These are phyloP conservation scores for Prunus yedoensis DNA, from an alignment of 331 rosid genomes.

Conservation along the genomic window DNA sequence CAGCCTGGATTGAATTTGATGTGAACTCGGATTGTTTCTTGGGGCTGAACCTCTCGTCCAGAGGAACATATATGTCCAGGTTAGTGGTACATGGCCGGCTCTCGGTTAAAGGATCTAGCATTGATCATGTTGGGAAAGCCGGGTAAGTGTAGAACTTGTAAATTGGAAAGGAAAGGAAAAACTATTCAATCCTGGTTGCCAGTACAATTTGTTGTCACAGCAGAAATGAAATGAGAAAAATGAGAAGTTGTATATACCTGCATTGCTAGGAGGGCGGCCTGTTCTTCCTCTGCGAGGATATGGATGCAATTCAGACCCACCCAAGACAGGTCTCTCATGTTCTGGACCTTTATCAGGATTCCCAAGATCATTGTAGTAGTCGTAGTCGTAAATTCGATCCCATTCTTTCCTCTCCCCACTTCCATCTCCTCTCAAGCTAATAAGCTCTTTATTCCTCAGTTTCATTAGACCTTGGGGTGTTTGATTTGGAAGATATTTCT, in stretches of 20 bases:
- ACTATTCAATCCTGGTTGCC: background rate
- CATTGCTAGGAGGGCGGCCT: slow-evolving; percentile 28
- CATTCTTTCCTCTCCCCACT: slow-evolving; percentile 62
- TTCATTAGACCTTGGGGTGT: slow-evolving; percentile 53
- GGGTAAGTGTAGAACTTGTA: background rate
- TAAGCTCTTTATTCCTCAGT: slow-evolving; percentile 55
- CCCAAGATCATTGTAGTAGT: slow-evolving; percentile 53
- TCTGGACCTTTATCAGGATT: slow-evolving; percentile 46
- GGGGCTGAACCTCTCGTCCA: slow-evolving; percentile 60
- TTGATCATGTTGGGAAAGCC: background rate
- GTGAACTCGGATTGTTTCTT: slow-evolving; percentile 49
- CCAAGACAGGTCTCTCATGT: slow-evolving; percentile 42
- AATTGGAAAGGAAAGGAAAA: too few species aligned
- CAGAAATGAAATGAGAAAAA: background rate
- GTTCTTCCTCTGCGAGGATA: slow-evolving; percentile 78
- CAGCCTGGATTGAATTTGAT: slow-evolving; percentile 45
- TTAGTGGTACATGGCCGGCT: slow-evolving; percentile 36
- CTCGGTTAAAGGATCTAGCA: slow-evolving; percentile 40
- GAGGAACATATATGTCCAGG: slow-evolving; percentile 51
- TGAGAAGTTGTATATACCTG: slow-evolving; percentile 41
- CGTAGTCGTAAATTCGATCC: slow-evolving; percentile 68
- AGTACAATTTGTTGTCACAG: background rate
- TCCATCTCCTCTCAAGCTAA: slow-evolving; percentile 54
- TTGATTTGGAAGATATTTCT: slow-evolving; percentile 59
- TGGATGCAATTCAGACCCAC: slow-evolving; percentile 49